Base-by-base conservation (phyloP, 2,329 filamentous ascomycete species). In the Colletotrichum limetticola region DNA sequence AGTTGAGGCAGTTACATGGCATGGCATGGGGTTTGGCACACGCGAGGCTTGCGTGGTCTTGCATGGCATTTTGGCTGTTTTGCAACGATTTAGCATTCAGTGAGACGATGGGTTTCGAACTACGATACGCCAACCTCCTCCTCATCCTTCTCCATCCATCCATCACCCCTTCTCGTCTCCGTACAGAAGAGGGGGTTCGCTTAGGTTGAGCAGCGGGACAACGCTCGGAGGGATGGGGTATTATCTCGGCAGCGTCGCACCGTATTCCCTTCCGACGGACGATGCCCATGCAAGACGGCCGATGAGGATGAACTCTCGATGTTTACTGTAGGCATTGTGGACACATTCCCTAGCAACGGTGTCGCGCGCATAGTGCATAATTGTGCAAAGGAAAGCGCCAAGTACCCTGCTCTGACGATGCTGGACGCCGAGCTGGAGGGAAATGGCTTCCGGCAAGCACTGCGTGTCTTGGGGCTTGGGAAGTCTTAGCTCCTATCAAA, bases 271-370 rank as follows among this genome's bases (percentile, higher is more conserved):
- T 22, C 24, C 26, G 28, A 67, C 65, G 28, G 46, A 68, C 62
- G 67, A 70, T 59, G 61, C 53, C 42, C 66, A 53, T 60, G 69
- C 69, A 26, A 69, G 69, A 72, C 32, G 66, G 16, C 66, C 69
- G 66, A 72, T 69, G 69, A 55, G 55, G 32, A 24, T 30, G 24
- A 37, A 46, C 24, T 58, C 22, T 68, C 52, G 57, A 61, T 52
- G 67, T 35, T 35, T 8, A 58, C 16, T 16, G 32, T 37, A 22
- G 55, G 19, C 28, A 52, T 16, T 30, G 37, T 42, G 37, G 37
- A 42, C 37, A 42, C 32, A 61, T 61, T 57, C 26, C 53, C 22
- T 24, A 16, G 61, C 55, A 19, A 49, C 56, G 19, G 24, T 19
- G 53, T 30, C n/a, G 56, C 32, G 32, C 63, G 56, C 56, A 67